These are phyloP conservation scores for Coniochaeta hoffmannii DNA, from an alignment of 2,329 filamentous ascomycete species.

Conservation along the genomic window DNA sequence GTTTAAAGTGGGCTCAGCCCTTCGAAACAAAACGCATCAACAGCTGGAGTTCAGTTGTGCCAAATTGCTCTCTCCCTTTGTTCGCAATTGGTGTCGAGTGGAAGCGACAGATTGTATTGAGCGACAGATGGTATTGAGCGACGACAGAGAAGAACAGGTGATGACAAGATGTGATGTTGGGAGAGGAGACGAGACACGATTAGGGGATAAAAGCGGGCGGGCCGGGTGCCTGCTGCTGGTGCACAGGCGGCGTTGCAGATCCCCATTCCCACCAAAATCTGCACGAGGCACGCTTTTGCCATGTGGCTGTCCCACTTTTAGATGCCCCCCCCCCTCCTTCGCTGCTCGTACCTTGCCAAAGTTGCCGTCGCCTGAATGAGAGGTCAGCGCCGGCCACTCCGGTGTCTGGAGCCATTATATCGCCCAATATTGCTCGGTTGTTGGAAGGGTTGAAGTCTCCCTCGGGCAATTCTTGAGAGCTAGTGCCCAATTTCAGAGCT, in stretches of 20 bases:
- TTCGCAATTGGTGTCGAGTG: background rate
- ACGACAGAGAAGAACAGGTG: background rate
- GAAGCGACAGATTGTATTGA: background rate
- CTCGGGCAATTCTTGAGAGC: too few species aligned
- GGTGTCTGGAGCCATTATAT: background rate
- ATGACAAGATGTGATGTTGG: background rate
- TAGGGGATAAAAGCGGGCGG: background rate
- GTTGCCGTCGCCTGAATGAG: background rate
- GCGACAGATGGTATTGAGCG: background rate
- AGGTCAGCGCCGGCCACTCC: background rate
- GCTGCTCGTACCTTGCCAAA: background rate
- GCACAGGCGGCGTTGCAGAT: background rate
- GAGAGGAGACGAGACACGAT: background rate
- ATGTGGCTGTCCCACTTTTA: background rate
- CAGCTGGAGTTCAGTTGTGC: too few species aligned
- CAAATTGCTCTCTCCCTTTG: background rate
- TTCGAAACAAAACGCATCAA: too few species aligned
- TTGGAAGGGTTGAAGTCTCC: too few species aligned
- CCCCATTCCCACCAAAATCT: background rate
- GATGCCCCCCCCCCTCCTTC: too few species aligned
- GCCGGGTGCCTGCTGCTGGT: background rate
- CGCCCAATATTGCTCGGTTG: background rate
- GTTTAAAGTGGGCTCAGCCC: background rate
- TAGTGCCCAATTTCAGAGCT: too few species aligned
- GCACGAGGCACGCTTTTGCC: background rate